phyloP scores from a whole-genome alignment of 2,329 filamentous ascomycete genomes.

The Pseudopyrenochaeta lycopersici region DNA sequence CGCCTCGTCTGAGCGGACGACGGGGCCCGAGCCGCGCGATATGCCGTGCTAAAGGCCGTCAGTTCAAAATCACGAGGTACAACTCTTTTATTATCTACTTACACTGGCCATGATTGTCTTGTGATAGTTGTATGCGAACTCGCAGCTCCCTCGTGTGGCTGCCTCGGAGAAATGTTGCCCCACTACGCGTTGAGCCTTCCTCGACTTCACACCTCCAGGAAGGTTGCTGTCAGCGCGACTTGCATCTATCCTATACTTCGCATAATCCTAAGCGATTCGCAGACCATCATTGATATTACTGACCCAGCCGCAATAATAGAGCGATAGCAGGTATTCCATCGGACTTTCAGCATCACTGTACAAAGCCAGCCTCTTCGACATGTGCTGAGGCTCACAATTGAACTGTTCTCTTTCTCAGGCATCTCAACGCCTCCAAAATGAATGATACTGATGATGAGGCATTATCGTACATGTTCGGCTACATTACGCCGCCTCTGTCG shows the following conservation, averaged over 20 bases:
- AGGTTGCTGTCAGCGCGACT: constrained; percentile 19
- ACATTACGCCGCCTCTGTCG: constrained; percentile 44
- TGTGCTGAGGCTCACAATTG: constrained; percentile 24
- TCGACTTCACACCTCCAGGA: constrained; percentile 24
- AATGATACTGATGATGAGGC: constrained; percentile 27
- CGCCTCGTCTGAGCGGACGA: constrained; percentile 72
- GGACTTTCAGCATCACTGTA: constrained; percentile 15
- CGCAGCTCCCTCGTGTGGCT: constrained; percentile 22
- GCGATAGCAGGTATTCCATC: constrained; percentile 24
- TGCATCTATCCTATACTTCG: constrained; percentile 18
- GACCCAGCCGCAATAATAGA: constrained; percentile 42
- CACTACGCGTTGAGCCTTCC: constrained; percentile 37
- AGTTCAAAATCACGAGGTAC: constrained; percentile 11
- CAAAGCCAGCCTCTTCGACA: too few relatives aligned
- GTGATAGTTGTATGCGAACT: constrained; percentile 12
- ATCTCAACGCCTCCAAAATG: constrained; percentile 29
- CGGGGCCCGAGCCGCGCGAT: constrained; percentile 66
- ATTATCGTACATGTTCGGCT: constrained; percentile 23
- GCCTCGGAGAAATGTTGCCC: constrained; percentile 37
- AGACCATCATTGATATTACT: constrained; percentile 41
- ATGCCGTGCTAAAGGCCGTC: constrained; percentile 77
- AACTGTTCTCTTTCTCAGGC: constrained; percentile 8
- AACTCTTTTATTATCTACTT: constrained; percentile 23
- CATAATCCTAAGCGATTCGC: constrained; percentile 26
- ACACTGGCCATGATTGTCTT: constrained; percentile 51